phyloP scores from a whole-genome alignment of 805 yeast genomes.

The Millerozyma miso region DNA sequence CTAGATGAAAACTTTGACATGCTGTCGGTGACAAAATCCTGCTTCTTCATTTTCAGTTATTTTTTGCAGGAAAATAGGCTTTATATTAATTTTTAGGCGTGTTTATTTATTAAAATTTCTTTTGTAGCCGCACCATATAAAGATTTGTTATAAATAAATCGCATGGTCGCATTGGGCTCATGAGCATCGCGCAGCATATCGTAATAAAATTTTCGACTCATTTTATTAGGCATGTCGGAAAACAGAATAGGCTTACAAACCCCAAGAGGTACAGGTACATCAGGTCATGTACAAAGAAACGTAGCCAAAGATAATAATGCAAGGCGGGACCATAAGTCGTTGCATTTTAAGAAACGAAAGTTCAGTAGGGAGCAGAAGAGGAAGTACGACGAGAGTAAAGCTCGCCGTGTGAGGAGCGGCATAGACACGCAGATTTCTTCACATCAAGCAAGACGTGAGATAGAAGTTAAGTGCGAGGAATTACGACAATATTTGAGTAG shows the following conservation, averaged over 20 bases:
- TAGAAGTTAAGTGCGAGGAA: slow-evolving; percentile 48
- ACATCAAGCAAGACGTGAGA: slow-evolving; percentile 33
- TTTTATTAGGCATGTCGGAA: slow-evolving; percentile 4
- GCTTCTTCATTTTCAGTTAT: too few relatives aligned
- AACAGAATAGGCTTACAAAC: slow-evolving; percentile 45
- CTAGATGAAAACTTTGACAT: not conserved
- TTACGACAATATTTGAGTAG: slow-evolving; percentile 48
- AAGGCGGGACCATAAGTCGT: slow-evolving; percentile 23
- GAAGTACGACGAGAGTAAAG: slow-evolving; percentile 11
- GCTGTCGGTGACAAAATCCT: too few relatives aligned
- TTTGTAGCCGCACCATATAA: too few relatives aligned
- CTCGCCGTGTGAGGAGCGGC: slow-evolving; percentile 9
- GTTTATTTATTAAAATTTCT: too few relatives aligned
- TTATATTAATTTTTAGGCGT: too few relatives aligned
- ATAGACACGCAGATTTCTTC: not conserved
- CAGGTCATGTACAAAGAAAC: slow-evolving; percentile 55
- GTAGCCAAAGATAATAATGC: slow-evolving; percentile 14
- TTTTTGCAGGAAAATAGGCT: too few relatives aligned
- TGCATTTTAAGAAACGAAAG: slow-evolving; percentile 37
- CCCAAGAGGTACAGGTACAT: slow-evolving; percentile 60
- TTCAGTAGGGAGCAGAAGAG: slow-evolving; percentile 15
- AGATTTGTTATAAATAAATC: too few relatives aligned
- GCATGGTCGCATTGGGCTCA: too few relatives aligned
- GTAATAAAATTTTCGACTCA: too few relatives aligned
- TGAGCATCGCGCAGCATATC: not conserved